These are phyloP conservation scores for Ilex aquifolium DNA, from an alignment of 257 asterid genomes.

Conservation along the genomic window DNA sequence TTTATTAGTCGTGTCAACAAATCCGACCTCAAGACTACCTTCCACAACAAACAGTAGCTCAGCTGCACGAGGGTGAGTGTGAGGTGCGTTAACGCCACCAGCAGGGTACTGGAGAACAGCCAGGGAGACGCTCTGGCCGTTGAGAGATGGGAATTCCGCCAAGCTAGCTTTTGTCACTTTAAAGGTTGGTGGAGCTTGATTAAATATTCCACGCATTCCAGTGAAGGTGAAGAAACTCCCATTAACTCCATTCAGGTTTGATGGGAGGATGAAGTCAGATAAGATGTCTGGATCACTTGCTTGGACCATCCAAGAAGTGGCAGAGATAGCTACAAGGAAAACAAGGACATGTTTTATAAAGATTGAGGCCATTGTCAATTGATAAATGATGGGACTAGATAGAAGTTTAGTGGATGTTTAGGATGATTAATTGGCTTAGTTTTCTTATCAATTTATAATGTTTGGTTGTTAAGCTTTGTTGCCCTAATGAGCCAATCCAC, in stretches of 20 bases:
- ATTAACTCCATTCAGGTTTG: slow-evolving; percentile 1
- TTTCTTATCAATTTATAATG: too few species aligned
- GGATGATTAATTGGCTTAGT: too few species aligned
- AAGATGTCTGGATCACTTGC: slow-evolving; percentile 23
- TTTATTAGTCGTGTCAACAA: slow-evolving; percentile 21
- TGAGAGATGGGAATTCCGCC: slow-evolving; percentile 19
- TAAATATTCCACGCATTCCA: slow-evolving; percentile 12
- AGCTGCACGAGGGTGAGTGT: too few species aligned
- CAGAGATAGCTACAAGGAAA: slow-evolving; percentile 1
- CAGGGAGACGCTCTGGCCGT: slow-evolving; percentile 26
- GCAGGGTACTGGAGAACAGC: slow-evolving; percentile 20
- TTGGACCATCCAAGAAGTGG: slow-evolving; percentile 6
- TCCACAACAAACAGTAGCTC: slow-evolving; percentile 18
- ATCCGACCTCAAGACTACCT: slow-evolving; percentile 22
- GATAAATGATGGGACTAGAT: too few species aligned
- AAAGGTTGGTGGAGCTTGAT: slow-evolving; percentile 5
- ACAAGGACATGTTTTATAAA: background rate
- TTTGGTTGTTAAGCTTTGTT: too few species aligned
- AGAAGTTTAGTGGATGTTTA: too few species aligned
- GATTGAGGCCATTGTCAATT: background rate
- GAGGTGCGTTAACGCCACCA: background rate
- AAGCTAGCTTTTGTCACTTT: slow-evolving; percentile 7
- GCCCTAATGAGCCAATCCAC: too few species aligned
- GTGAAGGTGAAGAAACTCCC: slow-evolving; percentile 16
- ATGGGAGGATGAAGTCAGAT: slow-evolving; percentile 18